A percentile compares a stretch with the other conserved stretches of the same genome.
phyloP scores from a whole-genome alignment of 805 yeast species.

The Kregervanrija delftensis region DNA sequence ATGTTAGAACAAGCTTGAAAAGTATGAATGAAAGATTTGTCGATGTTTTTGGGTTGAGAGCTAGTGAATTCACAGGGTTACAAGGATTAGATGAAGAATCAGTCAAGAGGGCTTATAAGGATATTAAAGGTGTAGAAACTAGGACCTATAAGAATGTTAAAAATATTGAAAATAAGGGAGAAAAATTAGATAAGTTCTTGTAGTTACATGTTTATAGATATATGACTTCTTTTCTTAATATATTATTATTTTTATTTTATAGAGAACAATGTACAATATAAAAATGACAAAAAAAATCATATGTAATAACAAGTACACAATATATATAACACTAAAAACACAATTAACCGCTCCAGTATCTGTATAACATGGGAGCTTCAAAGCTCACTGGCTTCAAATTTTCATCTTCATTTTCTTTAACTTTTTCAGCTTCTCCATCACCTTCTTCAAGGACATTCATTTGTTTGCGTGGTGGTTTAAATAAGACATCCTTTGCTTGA shows the following conservation, averaged over 20 bases:
- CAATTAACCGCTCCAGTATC: constrained; percentile 56
- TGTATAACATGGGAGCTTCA: constrained; percentile 55
- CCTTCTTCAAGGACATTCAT: constrained; percentile 25
- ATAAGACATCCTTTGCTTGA: constrained; percentile 23
- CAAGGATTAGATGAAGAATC: constrained; percentile 12
- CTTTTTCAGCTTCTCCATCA: constrained; percentile 14
- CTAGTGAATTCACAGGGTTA: constrained; percentile 13
- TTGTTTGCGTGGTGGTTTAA: constrained; percentile 28
- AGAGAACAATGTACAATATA: too few species aligned
- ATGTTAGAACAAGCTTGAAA: constrained; percentile 34
- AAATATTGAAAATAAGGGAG: neutral
- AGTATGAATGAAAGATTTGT: constrained; percentile 38
- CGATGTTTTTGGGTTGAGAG: constrained; percentile 20
- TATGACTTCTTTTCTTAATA: neutral
- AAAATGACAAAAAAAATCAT: too few species aligned
- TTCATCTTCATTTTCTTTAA: constrained; percentile 24
- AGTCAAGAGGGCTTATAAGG: constrained; percentile 5
- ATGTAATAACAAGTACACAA: too few species aligned
- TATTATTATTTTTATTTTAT: too few species aligned
- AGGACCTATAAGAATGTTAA: constrained; percentile 1
- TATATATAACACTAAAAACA: neutral
- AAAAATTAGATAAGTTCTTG: constrained; percentile 13
- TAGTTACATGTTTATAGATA: constrained; percentile 3
- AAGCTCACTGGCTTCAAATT: constrained; percentile 49
- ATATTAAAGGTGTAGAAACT: constrained; percentile 7